phyloP scores from a whole-genome alignment of 2,329 filamentous ascomycete genomes.

The Penicillium brevicompactum region DNA sequence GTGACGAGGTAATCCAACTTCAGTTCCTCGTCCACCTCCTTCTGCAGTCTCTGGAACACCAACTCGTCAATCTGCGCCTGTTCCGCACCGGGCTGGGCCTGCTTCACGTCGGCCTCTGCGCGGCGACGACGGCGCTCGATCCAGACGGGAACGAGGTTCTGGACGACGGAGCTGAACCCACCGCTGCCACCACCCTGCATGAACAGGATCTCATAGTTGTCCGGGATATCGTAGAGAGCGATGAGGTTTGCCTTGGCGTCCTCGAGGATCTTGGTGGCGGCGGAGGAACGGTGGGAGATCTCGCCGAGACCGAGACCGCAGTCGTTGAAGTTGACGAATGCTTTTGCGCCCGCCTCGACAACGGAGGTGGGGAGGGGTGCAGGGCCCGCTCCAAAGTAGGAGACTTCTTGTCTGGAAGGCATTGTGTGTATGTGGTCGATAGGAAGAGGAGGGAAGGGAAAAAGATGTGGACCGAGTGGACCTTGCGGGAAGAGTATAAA shows the following conservation, averaged over 20 bases:
- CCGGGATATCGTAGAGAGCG: conserved; percentile 76
- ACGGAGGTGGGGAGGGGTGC: conserved; percentile 82
- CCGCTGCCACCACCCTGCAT: conserved; percentile 74
- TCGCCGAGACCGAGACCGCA: conserved; percentile 86
- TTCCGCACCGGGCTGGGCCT: conserved; percentile 44
- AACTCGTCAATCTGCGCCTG: conserved; percentile 57
- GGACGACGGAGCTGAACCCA: conserved; percentile 79
- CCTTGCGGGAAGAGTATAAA: conserved; percentile 11
- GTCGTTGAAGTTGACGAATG: conserved; percentile 78
- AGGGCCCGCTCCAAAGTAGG: conserved; percentile 89
- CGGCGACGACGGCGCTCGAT: conserved; percentile 67
- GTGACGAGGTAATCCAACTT: conserved; percentile 89
- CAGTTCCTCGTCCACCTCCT: conserved; percentile 68
- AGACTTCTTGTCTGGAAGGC: conserved; percentile 73
- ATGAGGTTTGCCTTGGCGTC: conserved; percentile 74
- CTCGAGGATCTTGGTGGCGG: conserved; percentile 77
- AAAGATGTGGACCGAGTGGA: conserved; percentile 24
- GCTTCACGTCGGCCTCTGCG: conserved; percentile 58
- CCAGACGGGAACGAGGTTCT: conserved; percentile 84
- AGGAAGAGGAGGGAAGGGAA: conserved; percentile 16
- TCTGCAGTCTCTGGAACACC: conserved; percentile 62
- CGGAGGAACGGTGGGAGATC: conserved; percentile 81
- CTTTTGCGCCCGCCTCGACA: conserved; percentile 72
- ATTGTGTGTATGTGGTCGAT: conserved; percentile 38
- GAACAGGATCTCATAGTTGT: conserved; percentile 81